Conservation (phyloP, 2,329 filamentous ascomycete species). For the Fusarium burgessii region DNA sequence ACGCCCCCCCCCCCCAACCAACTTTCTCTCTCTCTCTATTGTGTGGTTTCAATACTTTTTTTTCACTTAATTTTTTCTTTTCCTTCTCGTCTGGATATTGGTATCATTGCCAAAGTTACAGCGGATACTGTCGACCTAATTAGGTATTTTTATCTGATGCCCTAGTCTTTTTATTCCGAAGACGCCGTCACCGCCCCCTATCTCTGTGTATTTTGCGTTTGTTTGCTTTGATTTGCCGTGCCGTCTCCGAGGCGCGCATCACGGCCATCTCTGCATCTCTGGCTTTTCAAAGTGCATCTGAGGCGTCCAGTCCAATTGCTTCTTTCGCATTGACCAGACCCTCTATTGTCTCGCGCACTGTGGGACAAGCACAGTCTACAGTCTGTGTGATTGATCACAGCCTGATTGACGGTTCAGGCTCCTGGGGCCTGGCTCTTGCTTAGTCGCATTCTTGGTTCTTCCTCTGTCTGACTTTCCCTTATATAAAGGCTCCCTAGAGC, state of each 20-base stretch:
- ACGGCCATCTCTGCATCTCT: slow-evolving; percentile 17
- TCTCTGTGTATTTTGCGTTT: slow-evolving; percentile 3
- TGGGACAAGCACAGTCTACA: slow-evolving; percentile 20
- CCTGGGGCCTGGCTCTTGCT: slow-evolving; percentile 1
- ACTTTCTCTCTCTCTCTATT: slow-evolving; percentile 2
- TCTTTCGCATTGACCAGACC: slow-evolving; percentile 7
- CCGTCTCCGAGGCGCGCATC: background rate
- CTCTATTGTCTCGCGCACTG: slow-evolving; percentile 22
- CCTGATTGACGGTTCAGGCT: slow-evolving; percentile 20
- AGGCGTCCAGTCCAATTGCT: slow-evolving; percentile 26
- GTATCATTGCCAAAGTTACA: background rate
- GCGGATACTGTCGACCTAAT: slow-evolving; percentile 12
- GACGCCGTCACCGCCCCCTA: slow-evolving; percentile 26
- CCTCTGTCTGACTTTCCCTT: background rate
- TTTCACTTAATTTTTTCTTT: background rate
- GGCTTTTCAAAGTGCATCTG: slow-evolving; percentile 17
- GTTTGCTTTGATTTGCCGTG: slow-evolving; percentile 6
- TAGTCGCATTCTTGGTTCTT: slow-evolving; percentile 3
- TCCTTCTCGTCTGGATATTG: background rate
- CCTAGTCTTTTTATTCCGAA: slow-evolving; percentile 14
- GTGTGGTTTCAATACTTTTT: background rate
- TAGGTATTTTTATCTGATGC: slow-evolving; percentile 7
- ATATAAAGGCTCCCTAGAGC: slow-evolving; percentile 42
- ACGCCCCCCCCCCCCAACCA: slow-evolving; percentile 15
- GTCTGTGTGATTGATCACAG: slow-evolving; percentile 9